phyloP scores from a whole-genome alignment of 78 protist genomes.

The Dictyostelium purpureum region DNA sequence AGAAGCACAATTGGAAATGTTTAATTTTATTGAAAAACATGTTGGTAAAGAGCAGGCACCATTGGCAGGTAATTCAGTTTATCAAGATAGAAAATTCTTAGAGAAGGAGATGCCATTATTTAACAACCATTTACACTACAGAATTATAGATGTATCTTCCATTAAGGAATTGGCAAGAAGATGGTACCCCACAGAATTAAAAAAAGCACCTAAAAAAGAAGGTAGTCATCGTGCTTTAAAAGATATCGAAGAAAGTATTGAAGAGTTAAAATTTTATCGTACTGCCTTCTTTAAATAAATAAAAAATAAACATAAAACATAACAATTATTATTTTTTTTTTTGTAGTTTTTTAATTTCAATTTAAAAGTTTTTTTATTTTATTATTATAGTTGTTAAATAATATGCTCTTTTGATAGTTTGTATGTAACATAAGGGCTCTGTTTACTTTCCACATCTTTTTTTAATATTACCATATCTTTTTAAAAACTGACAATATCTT shows the following conservation, averaged over 20 bases:
- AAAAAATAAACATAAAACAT: background rate
- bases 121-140: conserved; percentile 44
- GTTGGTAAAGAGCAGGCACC: conserved; percentile 10
- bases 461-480: conserved; percentile 10
- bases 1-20: conserved; percentile 60
- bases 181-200: conserved; percentile 52
- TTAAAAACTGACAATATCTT: conserved; percentile 16
- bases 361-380: no score
- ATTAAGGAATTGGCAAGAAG: conserved; percentile 52
- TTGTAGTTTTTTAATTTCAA: no score
- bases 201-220: conserved; percentile 1
- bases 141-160: conserved; percentile 73
- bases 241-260: conserved; percentile 73
- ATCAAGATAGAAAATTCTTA: conserved; percentile 48
- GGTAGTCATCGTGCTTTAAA: conserved; percentile 32
- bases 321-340: no score
- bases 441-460: conserved; percentile 59
- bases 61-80: conserved; percentile 72
- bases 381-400: no score
- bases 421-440: no score
- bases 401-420: no score
- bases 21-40: conserved; percentile 50
- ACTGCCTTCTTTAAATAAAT: conserved; percentile 27
- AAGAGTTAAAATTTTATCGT: conserved; percentile 56
- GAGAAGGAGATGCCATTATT: conserved; percentile 71